Percentiles rank a stretch among this genome's conserved stretches.
These are phyloP conservation scores for Biancaea sappan DNA, from an alignment of 306 rosid genomes.

Conservation along the genomic window DNA sequence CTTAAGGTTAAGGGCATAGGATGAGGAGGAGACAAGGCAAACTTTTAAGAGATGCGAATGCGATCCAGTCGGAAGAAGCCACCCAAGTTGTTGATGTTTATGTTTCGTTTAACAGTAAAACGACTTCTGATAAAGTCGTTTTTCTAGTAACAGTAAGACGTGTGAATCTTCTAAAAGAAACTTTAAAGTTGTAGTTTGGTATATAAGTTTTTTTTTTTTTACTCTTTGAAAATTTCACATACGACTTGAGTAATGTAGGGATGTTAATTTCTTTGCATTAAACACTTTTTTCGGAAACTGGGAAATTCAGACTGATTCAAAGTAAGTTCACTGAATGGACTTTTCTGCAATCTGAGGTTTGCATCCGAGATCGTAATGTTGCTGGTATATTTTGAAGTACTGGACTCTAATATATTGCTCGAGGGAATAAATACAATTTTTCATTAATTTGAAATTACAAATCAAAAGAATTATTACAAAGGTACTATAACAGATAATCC, in stretches of 20 bases:
- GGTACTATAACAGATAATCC: neutral
- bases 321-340: neutral
- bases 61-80: constrained; percentile 29
- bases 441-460: constrained; percentile 10
- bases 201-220: too few species aligned
- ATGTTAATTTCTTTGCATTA: too few species aligned
- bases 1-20: constrained; percentile 67
- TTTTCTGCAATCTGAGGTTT: neutral
- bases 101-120: constrained; percentile 9
- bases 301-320: neutral
- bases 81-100: constrained; percentile 23
- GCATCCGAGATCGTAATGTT: neutral
- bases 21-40: constrained; percentile 56
- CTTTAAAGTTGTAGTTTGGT: too few species aligned
- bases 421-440: neutral
- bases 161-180: neutral
- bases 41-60: constrained; percentile 15
- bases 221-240: too few species aligned
- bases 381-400: neutral
- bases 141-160: too few species aligned
- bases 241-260: too few species aligned
- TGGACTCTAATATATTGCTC: constrained; percentile 10
- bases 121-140: neutral
- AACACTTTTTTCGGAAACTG: neutral
- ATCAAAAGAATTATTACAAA: neutral